Base-by-base conservation (phyloP, 169 alveolate genomes). In the Plasmodium malariae region DNA sequence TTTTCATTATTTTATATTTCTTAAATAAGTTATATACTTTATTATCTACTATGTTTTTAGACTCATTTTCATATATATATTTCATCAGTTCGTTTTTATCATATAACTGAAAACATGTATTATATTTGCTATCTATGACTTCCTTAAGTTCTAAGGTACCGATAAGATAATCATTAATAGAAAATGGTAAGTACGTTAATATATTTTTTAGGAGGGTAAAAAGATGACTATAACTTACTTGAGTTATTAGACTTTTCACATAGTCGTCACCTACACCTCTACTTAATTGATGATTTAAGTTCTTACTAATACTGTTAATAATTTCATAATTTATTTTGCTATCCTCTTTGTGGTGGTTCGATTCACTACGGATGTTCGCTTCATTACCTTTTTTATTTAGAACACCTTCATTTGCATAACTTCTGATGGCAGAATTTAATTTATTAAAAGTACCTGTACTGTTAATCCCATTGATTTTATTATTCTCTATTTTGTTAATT, bases 21-120 rank as follows among this genome's bases (percentile, higher is more conserved):
- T 19, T 28, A 36, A 78, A 78, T 55, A 78, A 78, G 30, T 78
- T 60, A 9, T 45, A 78, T 7, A 78, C 69, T 68, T 78, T 78
- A 14, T 62, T 63, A 40, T 78, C 76, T 12, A 78, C 89, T 48
- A 78, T 45, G 34, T 78, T 78, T 26, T 28, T 60, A 2, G 78
- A 30, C 24, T 78, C 89, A 62, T 78, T 78, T 62, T 78, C 89
- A 48, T 78, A 78, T n/a, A 78, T 78, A 55, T 78, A 69, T 26
- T 48, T 34, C 89, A 78, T 78, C 2, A 78, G 21, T 28, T 63
- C 78, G 37, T 78, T 57, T 37, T 78, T 78, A 17, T 78, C 54
- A 37, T 78, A 78, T 63, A 78, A 54, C 36, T 78, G 89, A 68
- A 78, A 78, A 54, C 89, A 78, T 1, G 89, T 78, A 68, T 78